Conservation (phyloP, 257 asterid genomes). For the Forsythia suspensa region DNA sequence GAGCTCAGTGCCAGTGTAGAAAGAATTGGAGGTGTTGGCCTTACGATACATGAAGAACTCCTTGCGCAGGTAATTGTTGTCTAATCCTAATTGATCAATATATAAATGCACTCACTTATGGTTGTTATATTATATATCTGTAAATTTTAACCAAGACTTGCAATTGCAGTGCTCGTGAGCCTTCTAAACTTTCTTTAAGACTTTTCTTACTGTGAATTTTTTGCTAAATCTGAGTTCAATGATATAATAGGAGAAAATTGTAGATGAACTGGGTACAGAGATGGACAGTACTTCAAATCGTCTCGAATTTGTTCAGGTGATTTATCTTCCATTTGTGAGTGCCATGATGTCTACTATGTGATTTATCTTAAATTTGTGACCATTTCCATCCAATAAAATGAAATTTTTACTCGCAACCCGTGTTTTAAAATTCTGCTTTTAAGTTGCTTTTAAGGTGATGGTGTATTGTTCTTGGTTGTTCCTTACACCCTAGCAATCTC, state of each 20-base stretch:
- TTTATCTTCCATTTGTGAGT: background rate
- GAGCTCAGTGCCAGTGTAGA: conserved; percentile 88
- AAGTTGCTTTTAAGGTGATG: background rate
- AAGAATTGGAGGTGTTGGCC: conserved; percentile 95
- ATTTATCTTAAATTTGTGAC: too few relatives aligned
- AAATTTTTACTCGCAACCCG: background rate
- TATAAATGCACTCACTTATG: background rate
- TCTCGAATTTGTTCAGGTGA: conserved; percentile 98
- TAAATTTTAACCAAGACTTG: background rate
- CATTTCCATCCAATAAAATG: too few relatives aligned
- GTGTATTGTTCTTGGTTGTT: background rate
- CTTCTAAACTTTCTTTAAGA: background rate
- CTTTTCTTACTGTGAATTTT: background rate
- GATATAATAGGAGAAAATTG: conserved; percentile 70
- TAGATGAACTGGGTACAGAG: conserved; percentile 81
- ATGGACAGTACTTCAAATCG: conserved; percentile 96
- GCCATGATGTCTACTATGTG: background rate
- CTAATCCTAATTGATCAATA: background rate
- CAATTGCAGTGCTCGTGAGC: conserved; percentile 1
- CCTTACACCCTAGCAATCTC: background rate
- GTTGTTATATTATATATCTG: background rate
- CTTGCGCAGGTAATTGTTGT: conserved; percentile 67
- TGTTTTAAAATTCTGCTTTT: background rate
- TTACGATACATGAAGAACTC: conserved; percentile 96
- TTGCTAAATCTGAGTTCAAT: conserved; percentile 2